These are phyloP conservation scores for Kwoniella botswanensis DNA, from an alignment of 768 basidiomycete genomes.

Conservation along the genomic window DNA sequence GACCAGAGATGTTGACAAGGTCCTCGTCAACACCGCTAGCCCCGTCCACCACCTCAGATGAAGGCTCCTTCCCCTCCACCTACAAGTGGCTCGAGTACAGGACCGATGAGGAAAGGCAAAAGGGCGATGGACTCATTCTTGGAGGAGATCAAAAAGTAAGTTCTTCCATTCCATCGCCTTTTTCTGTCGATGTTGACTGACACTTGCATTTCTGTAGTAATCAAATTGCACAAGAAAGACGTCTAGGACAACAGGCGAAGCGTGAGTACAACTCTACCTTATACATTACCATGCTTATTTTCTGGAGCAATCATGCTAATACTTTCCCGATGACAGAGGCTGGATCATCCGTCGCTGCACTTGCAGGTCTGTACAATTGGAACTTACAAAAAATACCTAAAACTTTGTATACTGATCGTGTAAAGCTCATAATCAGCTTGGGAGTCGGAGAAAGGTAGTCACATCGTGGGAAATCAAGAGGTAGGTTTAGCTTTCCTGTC, in stretches of 20 bases:
- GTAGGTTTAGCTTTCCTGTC: constrained; percentile 60
- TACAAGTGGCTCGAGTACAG: constrained; percentile 56
- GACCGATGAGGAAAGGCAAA: constrained; percentile 84
- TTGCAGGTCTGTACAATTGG: constrained; percentile 70
- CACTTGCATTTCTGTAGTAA: constrained; percentile 66
- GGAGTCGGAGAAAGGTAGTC: constrained; percentile 60
- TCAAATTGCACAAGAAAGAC: constrained; percentile 86
- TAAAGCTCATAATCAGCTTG: constrained; percentile 65
- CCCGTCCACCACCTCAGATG: constrained; percentile 9
- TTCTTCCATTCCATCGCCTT: background rate
- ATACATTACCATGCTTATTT: background rate
- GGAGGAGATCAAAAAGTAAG: constrained; percentile 91
- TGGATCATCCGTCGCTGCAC: constrained; percentile 79
- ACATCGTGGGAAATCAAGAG: constrained; percentile 69
- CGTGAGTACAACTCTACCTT: constrained; percentile 32
- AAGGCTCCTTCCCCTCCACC: constrained; percentile 65
- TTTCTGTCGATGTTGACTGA: background rate
- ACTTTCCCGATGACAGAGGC: constrained; percentile 39
- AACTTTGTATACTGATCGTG: constrained; percentile 33
- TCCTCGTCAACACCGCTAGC: background rate
- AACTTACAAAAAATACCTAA: background rate
- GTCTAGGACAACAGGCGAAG: constrained; percentile 62
- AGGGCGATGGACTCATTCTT: constrained; percentile 95
- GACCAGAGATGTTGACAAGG: background rate
- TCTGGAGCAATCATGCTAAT: constrained; percentile 8